Conservation (phyloP, 2,329 filamentous ascomycete species). For the Magnaporthiopsis rhizophila region DNA sequence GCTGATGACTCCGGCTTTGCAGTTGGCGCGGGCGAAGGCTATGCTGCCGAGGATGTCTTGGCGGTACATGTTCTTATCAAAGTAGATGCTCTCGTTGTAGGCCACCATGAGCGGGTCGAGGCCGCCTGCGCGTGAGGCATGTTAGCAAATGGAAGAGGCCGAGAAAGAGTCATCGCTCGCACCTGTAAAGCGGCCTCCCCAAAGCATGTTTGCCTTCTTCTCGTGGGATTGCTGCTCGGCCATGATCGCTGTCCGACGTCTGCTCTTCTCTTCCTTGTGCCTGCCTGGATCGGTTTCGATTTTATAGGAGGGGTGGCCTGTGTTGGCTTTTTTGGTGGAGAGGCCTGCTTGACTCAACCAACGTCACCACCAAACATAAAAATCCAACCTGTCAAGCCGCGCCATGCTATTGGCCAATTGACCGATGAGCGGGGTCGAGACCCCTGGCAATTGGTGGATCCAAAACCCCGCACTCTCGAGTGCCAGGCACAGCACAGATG, state of each 20-base stretch:
- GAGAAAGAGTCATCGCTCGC: conserved; percentile 11
- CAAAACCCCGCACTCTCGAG: not conserved
- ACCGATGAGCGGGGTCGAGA: not conserved
- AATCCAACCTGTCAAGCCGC: no score
- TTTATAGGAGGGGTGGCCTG: not conserved
- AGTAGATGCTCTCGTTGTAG: conserved; percentile 76
- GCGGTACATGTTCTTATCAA: conserved; percentile 69
- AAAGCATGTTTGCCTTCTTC: conserved; percentile 30
- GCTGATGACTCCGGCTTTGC: conserved; percentile 65
- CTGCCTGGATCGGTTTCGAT: not conserved
- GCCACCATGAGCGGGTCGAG: conserved; percentile 79
- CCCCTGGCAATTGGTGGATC: not conserved
- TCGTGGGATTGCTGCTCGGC: conserved; percentile 21
- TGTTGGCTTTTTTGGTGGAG: not conserved
- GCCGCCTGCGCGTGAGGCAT: conserved; percentile 45
- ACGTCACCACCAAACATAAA: not conserved
- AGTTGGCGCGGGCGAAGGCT: conserved; percentile 74
- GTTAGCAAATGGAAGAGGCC: conserved; percentile 6
- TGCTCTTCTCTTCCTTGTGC: not conserved
- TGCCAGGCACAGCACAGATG: not conserved
- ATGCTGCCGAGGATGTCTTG: conserved; percentile 76
- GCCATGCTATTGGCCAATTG: not conserved
- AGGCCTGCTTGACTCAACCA: not conserved
- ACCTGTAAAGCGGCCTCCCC: conserved; percentile 45
- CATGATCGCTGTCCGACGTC: conserved; percentile 20